Base-by-base conservation (phyloP, 176 grass and related monocot genomes). In the Aegilops speltoides region DNA sequence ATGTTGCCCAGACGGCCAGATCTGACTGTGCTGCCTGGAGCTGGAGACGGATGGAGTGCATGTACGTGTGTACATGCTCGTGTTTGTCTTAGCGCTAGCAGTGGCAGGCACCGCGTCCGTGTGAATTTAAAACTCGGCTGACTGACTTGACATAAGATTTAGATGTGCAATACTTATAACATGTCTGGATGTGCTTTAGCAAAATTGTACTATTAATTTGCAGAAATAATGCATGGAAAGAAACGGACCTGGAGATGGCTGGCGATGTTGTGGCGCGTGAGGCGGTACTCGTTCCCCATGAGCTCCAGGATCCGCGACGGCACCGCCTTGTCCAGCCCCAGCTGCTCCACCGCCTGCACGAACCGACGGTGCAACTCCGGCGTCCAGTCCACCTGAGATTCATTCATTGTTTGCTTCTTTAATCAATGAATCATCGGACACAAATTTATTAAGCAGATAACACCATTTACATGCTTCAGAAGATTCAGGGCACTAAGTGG, bases 361-460 rank as follows among this genome's bases (percentile, higher is more conserved):
- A 99, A 99, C 79, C 89, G 81, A 50, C 97, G 94, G 85, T 99
- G 97, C 87, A 99, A 83, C 78, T 99, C 97, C 83, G 97, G 97
- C 62, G 97, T 99, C 97, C 97, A 96, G 83, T 99, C 97, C 79
- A 99, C 97, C 97, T 99, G 26, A 14, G 24, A 31, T 31, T n/a
- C 13, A 28, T 50, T 14, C 70, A 46, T 28, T 1, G 0, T 68
- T 28, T 5, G 14, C 26, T 16, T 9, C 5, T 73, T 73, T 23
- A 8, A 12, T 24, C 0, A 15, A 0, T 76, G 6, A 20, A 8
- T 23, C 10, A 41, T 6, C 20, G 0, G 22, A 20, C 7, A 22
- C 19, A 7, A 9, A 59, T 22, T 59, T 59, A 59, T 22, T 22
- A 3, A 59, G 2, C 56, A 59, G 9, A 59, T 0, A 59, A 3